Evolutionary conservation across 75 land plant species (phyloP).

Genomic region (Picea glauca): DNA sequence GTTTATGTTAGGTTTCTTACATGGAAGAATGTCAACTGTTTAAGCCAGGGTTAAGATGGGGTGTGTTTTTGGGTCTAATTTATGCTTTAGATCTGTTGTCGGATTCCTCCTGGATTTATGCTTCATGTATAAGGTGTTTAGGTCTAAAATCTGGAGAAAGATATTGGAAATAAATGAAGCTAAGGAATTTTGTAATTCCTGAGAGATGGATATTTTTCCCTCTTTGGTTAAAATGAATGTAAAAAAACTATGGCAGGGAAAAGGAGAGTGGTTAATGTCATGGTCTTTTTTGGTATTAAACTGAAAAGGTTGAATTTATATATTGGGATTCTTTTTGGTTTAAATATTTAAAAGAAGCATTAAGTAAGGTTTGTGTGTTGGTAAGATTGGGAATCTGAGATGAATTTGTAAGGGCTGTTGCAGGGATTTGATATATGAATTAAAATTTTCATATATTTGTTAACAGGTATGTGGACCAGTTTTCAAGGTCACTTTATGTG

Average conservation of each 20-base stretch:
- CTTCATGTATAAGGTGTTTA: neutral
- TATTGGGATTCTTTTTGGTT: neutral
- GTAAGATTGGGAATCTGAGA: neutral
- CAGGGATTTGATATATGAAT: neutral
- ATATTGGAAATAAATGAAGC: neutral
- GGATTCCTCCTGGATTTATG: neutral
- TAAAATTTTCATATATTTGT: neutral
- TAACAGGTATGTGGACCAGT: constrained; percentile 76
- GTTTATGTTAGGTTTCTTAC: too few relatives aligned
- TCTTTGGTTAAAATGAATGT: too few relatives aligned
- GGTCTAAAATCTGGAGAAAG: neutral
- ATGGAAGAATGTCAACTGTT: too few relatives aligned
- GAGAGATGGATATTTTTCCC: too few relatives aligned
- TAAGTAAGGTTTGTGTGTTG: neutral
- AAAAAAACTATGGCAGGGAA: too few relatives aligned
- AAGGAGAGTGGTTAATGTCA: neutral
- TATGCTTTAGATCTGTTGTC: neutral
- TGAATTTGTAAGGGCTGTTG: neutral
- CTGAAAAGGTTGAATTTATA: neutral
- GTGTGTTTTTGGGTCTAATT: neutral
- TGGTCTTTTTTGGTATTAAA: neutral
- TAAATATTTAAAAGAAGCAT: neutral
- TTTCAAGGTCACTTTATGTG: constrained; percentile 79
- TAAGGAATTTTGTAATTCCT: too few relatives aligned
- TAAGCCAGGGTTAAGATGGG: neutral